Evolutionary conservation across 306 rosid species (phyloP).

Genomic region (peach (Prunus persica)): DNA sequence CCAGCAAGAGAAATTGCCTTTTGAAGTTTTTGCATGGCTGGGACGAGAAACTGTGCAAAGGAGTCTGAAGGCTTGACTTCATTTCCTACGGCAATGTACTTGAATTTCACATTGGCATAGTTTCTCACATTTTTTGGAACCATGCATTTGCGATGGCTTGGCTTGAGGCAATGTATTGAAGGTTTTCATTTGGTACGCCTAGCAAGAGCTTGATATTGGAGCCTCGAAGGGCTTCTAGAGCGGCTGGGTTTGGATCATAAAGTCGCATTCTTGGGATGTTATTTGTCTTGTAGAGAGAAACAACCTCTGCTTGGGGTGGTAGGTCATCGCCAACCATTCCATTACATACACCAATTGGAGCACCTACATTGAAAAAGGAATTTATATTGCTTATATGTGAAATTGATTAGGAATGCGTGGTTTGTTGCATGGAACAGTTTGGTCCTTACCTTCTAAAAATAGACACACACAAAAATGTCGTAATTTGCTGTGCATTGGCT

Average conservation of each 20-base stretch:
- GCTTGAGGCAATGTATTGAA: constrained; percentile 13
- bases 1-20: not conserved
- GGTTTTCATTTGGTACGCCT: constrained; percentile 4
- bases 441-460: not conserved
- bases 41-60: constrained; percentile 9
- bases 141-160: constrained; percentile 12
- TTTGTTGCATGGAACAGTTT: not conserved
- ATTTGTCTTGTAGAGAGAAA: constrained; percentile 16
- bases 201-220: constrained; percentile 35
- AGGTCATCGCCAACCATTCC: constrained; percentile 31
- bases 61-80: constrained; percentile 15
- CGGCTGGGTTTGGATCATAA: constrained; percentile 22
- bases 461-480: too few species aligned
- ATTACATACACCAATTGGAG: constrained; percentile 47
- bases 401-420: too few species aligned
- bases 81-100: constrained; percentile 30
- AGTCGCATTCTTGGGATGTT: constrained; percentile 33
- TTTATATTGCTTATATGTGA: not conserved
- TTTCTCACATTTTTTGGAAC: constrained; percentile 18
- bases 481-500: too few species aligned
- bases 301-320: constrained; percentile 31
- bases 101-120: constrained; percentile 19
- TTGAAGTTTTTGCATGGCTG: constrained; percentile 27
- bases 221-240: constrained; percentile 34
- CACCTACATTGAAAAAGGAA: constrained; percentile 15